These are phyloP conservation scores for Dorcoceras hygrometricum DNA, from an alignment of 257 asterid genomes.

Conservation along the genomic window DNA sequence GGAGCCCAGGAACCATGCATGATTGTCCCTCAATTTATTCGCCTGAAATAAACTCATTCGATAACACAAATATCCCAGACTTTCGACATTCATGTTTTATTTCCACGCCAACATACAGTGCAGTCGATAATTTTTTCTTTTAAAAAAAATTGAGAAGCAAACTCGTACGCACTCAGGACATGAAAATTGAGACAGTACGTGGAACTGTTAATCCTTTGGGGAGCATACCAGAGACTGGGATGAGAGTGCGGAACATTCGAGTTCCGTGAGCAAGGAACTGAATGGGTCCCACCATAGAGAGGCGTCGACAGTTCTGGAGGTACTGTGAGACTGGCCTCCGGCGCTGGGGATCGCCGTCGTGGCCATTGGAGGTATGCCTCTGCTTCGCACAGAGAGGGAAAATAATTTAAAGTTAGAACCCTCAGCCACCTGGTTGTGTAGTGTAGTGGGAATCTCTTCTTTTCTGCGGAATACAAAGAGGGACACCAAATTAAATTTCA, in stretches of 20 bases:
- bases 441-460: too few species aligned
- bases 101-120: slow-evolving; percentile 1
- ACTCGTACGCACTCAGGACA: slow-evolving; percentile 2
- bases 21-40: slow-evolving; percentile 68
- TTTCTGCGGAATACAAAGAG: too few species aligned
- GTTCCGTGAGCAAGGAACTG: slow-evolving; percentile 52
- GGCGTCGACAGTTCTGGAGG: slow-evolving; percentile 48
- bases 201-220: not conserved
- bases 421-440: too few species aligned
- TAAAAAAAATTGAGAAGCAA: not conserved
- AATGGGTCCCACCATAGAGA: slow-evolving; percentile 99
- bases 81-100: slow-evolving; percentile 6
- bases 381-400: not conserved
- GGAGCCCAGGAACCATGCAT: slow-evolving; percentile 69
- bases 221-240: slow-evolving; percentile 56
- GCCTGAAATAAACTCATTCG: slow-evolving; percentile 41
- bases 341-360: slow-evolving; percentile 33
- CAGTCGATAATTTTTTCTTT: not conserved
- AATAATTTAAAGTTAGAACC: not conserved
- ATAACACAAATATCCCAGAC: slow-evolving; percentile 19
- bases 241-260: slow-evolving; percentile 57
- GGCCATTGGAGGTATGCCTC: slow-evolving; percentile 40
- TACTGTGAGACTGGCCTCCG: slow-evolving; percentile 27
- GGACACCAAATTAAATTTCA: too few species aligned
- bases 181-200: not conserved